Base-by-base conservation (phyloP, 1,284 basidiomycete genomes). In the Amanita bisporigera region DNA sequence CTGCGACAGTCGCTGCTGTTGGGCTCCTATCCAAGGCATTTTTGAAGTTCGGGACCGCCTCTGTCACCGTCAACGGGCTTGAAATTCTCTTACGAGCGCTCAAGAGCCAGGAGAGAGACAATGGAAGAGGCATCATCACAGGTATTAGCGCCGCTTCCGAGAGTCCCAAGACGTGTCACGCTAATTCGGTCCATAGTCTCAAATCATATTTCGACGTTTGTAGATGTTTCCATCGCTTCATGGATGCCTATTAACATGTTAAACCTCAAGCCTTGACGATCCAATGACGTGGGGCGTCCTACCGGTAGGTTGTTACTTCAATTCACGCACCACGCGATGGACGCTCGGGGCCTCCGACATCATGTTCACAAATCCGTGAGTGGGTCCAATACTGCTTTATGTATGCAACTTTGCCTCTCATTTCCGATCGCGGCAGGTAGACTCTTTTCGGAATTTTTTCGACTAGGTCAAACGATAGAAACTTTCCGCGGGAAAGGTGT, bases 281-380 rank as follows among this genome's bases (percentile, higher is more conserved):
- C 91, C 90, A 17, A 75, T 95, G 65, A 84, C 85, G n/a, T 97
- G 95, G 95, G 92, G 92, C 14, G 81, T 92, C 21, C 86, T 97
- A 67, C 95, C 95, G 0, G 75, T 85, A 19, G 78, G 82, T 33
- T 88, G 84, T 67, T 93, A 89, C 76, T 81, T 90, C 31, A 83
- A 83, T 64, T 80, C 90, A 10, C 81, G 83, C 31, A 90, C 86
- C 38, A 92, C 86, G 33, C 85, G 96, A 63, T 97, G 95, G 95
- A 90, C 93, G 4, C 84, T 96, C 17, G 94, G 94, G 64, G 97
- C 97, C 2, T 92, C 93, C 21, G 97, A 99, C 71, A 92, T 99
- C 75, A 92, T 98, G 86, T 99, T 99, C 82, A 98, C 94, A 9
- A 98, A 96, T 80, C 89, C 93, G 88, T 93, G 78, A 80, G 90